Evolutionary conservation across 2,329 filamentous ascomycete species (phyloP).

Genomic region (Ceratocystis colombiana): DNA sequence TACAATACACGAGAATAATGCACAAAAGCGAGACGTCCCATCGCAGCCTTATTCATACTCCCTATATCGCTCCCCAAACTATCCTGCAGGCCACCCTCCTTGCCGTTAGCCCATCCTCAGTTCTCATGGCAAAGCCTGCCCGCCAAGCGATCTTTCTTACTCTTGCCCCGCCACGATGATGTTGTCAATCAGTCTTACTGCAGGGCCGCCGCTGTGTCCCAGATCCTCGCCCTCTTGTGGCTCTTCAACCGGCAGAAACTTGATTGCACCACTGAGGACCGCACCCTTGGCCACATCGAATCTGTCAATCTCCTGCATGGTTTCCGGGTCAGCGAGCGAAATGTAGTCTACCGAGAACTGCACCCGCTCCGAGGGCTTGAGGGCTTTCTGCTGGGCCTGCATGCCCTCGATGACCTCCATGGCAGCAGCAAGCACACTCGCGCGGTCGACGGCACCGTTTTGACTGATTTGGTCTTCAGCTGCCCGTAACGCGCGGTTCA

Average conservation of each 20-base stretch:
- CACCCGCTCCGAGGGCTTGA: slow-evolving; percentile 52
- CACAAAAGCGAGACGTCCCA: no score
- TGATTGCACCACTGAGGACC: slow-evolving; percentile 80
- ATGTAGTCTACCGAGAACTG: slow-evolving; percentile 84
- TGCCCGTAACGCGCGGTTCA: slow-evolving; percentile 57
- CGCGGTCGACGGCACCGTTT: slow-evolving; percentile 44
- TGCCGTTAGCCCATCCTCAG: not conserved
- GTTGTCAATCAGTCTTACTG: slow-evolving; percentile 89
- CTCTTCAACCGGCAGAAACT: slow-evolving; percentile 73
- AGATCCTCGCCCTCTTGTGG: slow-evolving; percentile 61
- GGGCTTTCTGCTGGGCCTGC: slow-evolving; percentile 50
- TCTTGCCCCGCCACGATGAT: slow-evolving; percentile 53
- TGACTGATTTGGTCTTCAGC: slow-evolving; percentile 49
- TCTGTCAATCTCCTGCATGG: slow-evolving; percentile 63
- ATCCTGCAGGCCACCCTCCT: no score
- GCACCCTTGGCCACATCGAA: slow-evolving; percentile 64
- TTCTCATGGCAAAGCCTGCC: not conserved
- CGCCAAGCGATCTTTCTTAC: not conserved
- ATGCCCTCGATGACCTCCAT: slow-evolving; percentile 47
- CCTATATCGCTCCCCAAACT: no score
- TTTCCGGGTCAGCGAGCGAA: slow-evolving; percentile 75
- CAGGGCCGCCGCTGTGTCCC: slow-evolving; percentile 59
- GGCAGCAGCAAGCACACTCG: slow-evolving; percentile 63
- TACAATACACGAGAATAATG: not conserved
- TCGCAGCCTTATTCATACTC: no score